phyloP scores from a whole-genome alignment of 2,329 filamentous ascomycete genomes.

The Arthrobotrys entomopaga region DNA sequence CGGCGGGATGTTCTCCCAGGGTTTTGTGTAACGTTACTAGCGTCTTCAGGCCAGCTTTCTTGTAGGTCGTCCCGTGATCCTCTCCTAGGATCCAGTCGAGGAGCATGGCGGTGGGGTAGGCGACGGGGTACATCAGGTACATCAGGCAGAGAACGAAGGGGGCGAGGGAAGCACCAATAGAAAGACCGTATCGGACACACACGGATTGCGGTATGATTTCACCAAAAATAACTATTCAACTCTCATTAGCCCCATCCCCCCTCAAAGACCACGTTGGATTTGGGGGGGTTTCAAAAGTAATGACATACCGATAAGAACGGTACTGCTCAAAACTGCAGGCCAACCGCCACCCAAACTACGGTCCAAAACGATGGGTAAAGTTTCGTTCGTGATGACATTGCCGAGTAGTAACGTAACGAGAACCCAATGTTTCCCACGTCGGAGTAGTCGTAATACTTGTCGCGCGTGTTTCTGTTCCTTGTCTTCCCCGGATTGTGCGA shows the following conservation, averaged over 20 bases:
- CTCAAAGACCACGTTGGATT: conserved; percentile 33
- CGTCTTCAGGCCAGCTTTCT: conserved; percentile 96
- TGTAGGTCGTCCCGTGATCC: conserved; percentile 96
- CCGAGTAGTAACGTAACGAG: conserved; percentile 90
- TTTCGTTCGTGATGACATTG: conserved; percentile 98
- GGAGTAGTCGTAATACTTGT: conserved; percentile 80
- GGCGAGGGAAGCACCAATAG: conserved; percentile 93
- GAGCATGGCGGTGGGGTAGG: conserved; percentile 94
- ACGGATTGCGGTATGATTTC: conserved; percentile 96
- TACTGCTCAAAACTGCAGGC: conserved; percentile 92
- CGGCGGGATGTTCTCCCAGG: conserved; percentile 80
- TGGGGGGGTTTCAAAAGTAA: not conserved
- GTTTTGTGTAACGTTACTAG: conserved; percentile 94
- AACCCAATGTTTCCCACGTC: conserved; percentile 97
- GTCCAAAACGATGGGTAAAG: conserved; percentile 92
- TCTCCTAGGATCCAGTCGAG: conserved; percentile 92
- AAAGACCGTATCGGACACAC: conserved; percentile 93
- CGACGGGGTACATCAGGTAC: conserved; percentile 88
- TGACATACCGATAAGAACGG: conserved; percentile 84
- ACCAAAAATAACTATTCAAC: conserved; percentile 89
- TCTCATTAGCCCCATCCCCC: not conserved
- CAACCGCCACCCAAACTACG: conserved; percentile 92
- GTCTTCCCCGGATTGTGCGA: conserved; percentile 83
- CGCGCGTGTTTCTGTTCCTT: conserved; percentile 86
- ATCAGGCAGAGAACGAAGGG: conserved; percentile 82